Conservation (phyloP, 441 rosid species). For the Bocquillonia castaneifolia region DNA sequence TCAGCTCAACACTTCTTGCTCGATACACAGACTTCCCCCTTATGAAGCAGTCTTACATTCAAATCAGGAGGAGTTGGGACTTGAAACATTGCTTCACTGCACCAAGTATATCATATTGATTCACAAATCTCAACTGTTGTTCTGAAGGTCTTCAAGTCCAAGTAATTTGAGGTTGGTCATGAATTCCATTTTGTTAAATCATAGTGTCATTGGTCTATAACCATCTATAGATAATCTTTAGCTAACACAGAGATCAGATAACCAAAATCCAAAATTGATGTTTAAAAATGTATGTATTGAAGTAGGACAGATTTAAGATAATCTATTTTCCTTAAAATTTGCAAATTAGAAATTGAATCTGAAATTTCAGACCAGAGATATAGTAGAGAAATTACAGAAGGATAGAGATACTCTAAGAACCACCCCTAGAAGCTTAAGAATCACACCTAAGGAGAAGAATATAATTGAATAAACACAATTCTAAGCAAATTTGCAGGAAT, state of each 20-base stretch:
- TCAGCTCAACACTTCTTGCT: background rate
- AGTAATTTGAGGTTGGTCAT: background rate
- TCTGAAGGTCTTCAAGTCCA: background rate
- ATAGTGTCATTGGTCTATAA: background rate
- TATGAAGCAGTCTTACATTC: background rate
- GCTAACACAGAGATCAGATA: background rate
- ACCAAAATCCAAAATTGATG: too few relatives aligned
- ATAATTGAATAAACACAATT: too few relatives aligned
- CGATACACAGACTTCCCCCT: background rate
- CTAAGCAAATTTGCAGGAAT: too few relatives aligned
- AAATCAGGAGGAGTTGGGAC: background rate
- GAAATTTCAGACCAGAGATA: too few relatives aligned
- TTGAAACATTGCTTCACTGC: background rate
- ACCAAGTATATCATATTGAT: background rate
- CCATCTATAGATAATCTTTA: background rate
- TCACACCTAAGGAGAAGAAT: too few relatives aligned
- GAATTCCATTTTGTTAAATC: background rate
- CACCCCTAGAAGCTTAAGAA: too few relatives aligned
- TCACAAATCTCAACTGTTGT: background rate
- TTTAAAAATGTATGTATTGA: too few relatives aligned
- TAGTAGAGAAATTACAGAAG: too few relatives aligned
- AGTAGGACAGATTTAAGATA: too few relatives aligned
- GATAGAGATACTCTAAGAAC: too few relatives aligned
- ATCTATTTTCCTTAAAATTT: too few relatives aligned
- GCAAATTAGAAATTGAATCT: too few relatives aligned